Evolutionary conservation across 176 grass and related monocot genomes (phyloP), one percentile per base, ranked within the genome.

Genomic region (Bromus sterilis): DNA sequence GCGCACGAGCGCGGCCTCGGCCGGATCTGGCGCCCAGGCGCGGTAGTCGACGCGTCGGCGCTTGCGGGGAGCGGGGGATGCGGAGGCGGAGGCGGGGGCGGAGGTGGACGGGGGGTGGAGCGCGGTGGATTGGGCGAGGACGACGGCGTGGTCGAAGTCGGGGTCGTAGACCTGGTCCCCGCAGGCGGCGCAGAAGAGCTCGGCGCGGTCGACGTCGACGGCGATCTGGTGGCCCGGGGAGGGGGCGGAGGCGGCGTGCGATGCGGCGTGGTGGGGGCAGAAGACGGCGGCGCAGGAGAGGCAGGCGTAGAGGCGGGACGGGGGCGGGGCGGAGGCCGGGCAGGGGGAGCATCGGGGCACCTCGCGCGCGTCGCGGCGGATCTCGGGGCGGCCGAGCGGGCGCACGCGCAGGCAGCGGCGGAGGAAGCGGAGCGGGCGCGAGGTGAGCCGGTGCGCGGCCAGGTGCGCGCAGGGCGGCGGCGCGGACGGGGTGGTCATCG

Each of bases 121-220:
- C 15, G 90, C 75, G 72, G 79, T 85, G 12, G 90, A 88, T 13
- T 93, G 92, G 10, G 92, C 88, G 15, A 94, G 78, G 80, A 92
- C 82, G 75, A 98, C 95, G 58, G 88, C 81, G 46, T 89, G 85
- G 59, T 98, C 95, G 82, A 98, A 98, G 32, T 98, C 95, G 26
- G 74, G 86, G 13, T 98, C 95, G 81, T 98, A 98, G 86, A 98
- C 81, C 84, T 95, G 95, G 74, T 98, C 95, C 30, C 70, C 70
- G 86, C 95, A 98, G n/a, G 86, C 86, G 37, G 80, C 85, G 90
- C 92, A 98, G 79, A 93, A 95, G 70, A 98, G 88, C 86, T 98
- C 90, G 28, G 88, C 95, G 21, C 92, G 95, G 76, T 93, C 83
- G 14, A 98, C 84, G 88, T 98, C 95, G 71, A 98, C 92, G 66